Percentiles rank a stretch among this genome's conserved stretches.
Conservation (phyloP, 768 basidiomycete species). For the Lactarius hengduanensis region DNA sequence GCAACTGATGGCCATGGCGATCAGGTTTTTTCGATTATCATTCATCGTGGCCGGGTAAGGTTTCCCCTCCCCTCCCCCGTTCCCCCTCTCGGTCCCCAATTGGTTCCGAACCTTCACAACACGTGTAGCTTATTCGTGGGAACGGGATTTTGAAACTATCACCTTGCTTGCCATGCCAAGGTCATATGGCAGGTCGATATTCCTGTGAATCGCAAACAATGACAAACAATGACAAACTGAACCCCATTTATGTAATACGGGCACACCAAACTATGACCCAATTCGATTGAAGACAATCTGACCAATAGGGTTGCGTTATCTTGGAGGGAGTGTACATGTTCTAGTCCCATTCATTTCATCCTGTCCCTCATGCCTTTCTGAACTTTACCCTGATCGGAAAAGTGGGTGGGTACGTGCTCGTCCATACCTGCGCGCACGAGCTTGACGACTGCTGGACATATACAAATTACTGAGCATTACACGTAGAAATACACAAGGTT, state of each 20-base stretch:
- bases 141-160: too few relatives aligned
- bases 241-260: too few relatives aligned
- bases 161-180: too few relatives aligned
- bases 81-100: background rate
- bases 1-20: background rate
- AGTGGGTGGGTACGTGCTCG: background rate
- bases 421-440: background rate
- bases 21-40: background rate
- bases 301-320: too few relatives aligned
- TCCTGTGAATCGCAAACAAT: too few relatives aligned
- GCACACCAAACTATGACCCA: background rate
- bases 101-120: background rate
- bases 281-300: background rate
- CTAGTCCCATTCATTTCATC: background rate
- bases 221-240: too few relatives aligned
- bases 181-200: too few relatives aligned
- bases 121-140: background rate
- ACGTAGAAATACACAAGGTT: background rate
- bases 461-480: constrained; percentile 5
- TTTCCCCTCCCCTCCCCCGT: background rate
- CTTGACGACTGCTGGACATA: background rate
- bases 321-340: too few relatives aligned
- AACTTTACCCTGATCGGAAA: background rate
- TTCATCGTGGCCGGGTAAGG: background rate
- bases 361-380: background rate